Conservation (phyloP, 805 yeast genomes). For the Torulaspora microellipsoides region DNA sequence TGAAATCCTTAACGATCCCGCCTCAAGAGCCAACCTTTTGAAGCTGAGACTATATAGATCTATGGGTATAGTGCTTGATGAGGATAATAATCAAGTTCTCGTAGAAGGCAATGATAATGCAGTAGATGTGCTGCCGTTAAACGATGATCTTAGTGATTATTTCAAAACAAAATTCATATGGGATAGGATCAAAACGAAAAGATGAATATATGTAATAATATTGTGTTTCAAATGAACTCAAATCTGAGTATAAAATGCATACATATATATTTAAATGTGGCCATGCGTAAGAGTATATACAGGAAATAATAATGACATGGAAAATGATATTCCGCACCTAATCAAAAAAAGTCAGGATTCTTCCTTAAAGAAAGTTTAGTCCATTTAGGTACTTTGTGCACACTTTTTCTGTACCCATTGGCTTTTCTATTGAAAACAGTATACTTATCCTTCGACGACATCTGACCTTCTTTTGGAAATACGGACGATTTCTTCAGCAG, state of each 20-base stretch:
- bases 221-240: neutral
- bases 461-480: slow-evolving; percentile 75
- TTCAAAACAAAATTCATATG: slow-evolving; percentile 74
- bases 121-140: slow-evolving; percentile 48
- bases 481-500: slow-evolving; percentile 35
- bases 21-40: slow-evolving; percentile 34
- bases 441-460: slow-evolving; percentile 81
- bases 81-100: slow-evolving; percentile 40
- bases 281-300: slow-evolving; percentile 5
- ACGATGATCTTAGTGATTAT: slow-evolving; percentile 53
- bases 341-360: slow-evolving; percentile 65
- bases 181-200: slow-evolving; percentile 47
- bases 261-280: slow-evolving; percentile 1
- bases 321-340: neutral
- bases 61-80: slow-evolving; percentile 52
- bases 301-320: neutral
- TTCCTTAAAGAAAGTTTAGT: slow-evolving; percentile 77
- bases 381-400: slow-evolving; percentile 89
- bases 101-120: slow-evolving; percentile 46
- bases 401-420: slow-evolving; percentile 78
- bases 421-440: slow-evolving; percentile 74
- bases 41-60: slow-evolving; percentile 57
- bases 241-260: neutral
- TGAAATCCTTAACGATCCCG: slow-evolving; percentile 19
- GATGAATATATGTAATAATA: neutral